A percentile compares a stretch with the other conserved stretches of the same genome.
These are phyloP conservation scores for Xylona heveae DNA, from an alignment of 495 filamentous ascomycete genomes.

Conservation along the genomic window DNA sequence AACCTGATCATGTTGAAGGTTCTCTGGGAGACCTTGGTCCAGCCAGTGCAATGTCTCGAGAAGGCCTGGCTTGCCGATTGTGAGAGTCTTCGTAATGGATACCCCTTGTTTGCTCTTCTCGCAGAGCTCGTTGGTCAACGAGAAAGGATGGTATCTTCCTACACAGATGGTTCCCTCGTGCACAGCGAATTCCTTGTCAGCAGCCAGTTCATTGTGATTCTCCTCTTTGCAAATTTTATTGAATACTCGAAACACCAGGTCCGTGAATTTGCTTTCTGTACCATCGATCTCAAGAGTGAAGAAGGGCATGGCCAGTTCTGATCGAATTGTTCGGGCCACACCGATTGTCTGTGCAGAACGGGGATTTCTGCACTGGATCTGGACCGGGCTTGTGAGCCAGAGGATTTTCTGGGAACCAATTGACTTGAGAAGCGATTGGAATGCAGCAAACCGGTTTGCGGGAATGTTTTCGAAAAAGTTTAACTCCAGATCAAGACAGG, in stretches of 20 bases:
- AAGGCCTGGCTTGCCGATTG: not conserved
- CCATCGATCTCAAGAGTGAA: not conserved
- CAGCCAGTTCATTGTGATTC: slow-evolving; percentile 8
- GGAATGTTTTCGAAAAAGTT: slow-evolving; percentile 15
- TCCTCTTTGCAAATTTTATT: slow-evolving; percentile 8
- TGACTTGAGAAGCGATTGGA: slow-evolving; percentile 14
- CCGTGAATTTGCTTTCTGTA: slow-evolving; percentile 5
- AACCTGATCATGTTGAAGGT: not conserved
- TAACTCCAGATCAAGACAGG: slow-evolving; percentile 14
- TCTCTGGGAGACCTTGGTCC: not conserved
- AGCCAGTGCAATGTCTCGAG: slow-evolving; percentile 1
- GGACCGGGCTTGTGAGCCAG: slow-evolving; percentile 13
- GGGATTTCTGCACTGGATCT: slow-evolving; percentile 13
- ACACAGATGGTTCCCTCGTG: slow-evolving; percentile 8
- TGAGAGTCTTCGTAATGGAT: not conserved
- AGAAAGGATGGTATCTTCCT: slow-evolving; percentile 8
- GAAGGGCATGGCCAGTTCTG: slow-evolving; percentile 9
- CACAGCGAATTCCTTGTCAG: slow-evolving; percentile 13
- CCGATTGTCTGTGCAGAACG: slow-evolving; percentile 9
- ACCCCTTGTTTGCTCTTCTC: not conserved
- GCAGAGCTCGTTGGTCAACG: not conserved
- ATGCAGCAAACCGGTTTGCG: slow-evolving; percentile 12
- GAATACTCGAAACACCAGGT: slow-evolving; percentile 8
- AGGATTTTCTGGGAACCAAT: slow-evolving; percentile 9
- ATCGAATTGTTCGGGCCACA: slow-evolving; percentile 8